Evolutionary conservation across 2,329 filamentous ascomycete species (phyloP).

Genomic region (Colletotrichum sp.): DNA sequence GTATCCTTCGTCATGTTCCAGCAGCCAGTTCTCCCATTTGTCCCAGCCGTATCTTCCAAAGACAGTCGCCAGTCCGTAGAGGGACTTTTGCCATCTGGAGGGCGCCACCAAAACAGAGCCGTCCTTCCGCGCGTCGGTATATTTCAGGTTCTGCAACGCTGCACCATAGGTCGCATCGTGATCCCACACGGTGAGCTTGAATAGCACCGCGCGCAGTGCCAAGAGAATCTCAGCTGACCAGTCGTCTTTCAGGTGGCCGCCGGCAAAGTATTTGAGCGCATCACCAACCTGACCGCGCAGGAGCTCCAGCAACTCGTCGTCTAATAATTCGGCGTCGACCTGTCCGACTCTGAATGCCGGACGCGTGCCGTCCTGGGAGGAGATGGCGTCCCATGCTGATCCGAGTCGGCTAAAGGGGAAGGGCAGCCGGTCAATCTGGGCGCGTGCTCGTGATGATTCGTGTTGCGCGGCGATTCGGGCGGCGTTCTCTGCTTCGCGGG

Average conservation of each 20-base stretch:
- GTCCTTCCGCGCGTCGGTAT: conserved; percentile 78
- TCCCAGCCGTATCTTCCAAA: conserved; percentile 89
- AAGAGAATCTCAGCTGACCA: conserved; percentile 88
- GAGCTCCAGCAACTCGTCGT: conserved; percentile 89
- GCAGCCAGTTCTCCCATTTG: conserved; percentile 87
- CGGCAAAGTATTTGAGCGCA: conserved; percentile 84
- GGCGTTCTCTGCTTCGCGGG: conserved; percentile 71
- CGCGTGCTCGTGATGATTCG: conserved; percentile 58
- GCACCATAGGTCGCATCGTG: conserved; percentile 95
- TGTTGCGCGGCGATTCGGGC: conserved; percentile 57
- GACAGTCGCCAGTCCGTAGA: conserved; percentile 87
- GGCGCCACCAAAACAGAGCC: conserved; percentile 71
- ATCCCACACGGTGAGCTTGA: conserved; percentile 97
- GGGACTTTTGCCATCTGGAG: conserved; percentile 79
- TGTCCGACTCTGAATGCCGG: conserved; percentile 94
- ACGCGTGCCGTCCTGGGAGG: conserved; percentile 76
- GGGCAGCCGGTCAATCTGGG: conserved; percentile 62
- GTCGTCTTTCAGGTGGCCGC: conserved; percentile 77
- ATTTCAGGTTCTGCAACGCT: conserved; percentile 87
- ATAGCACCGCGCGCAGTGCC: conserved; percentile 77
- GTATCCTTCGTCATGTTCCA: conserved; percentile 78
- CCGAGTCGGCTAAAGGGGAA: conserved; percentile 67
- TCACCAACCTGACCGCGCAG: conserved; percentile 87
- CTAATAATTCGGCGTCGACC: conserved; percentile 92
- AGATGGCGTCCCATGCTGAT: conserved; percentile 72